These are phyloP conservation scores for Prunus armeniaca DNA, from an alignment of 306 rosid species.

Conservation along the genomic window DNA sequence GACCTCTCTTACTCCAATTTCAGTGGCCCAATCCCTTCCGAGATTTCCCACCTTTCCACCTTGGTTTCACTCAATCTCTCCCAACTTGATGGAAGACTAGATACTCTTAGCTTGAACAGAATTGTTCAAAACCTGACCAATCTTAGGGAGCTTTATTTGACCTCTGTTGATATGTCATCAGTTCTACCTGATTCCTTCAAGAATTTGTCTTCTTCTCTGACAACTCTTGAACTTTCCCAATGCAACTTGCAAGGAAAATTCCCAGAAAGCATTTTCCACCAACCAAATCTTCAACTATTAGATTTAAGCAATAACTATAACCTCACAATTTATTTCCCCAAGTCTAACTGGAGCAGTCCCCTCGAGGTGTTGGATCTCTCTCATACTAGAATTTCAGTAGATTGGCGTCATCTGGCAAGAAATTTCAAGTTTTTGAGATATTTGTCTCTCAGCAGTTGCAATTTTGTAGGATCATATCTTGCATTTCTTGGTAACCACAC, in stretches of 20 bases:
- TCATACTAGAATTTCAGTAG: too few relatives aligned
- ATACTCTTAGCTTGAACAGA: too few relatives aligned
- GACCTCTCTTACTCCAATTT: too few relatives aligned
- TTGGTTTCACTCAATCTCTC: background rate
- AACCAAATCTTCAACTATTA: background rate
- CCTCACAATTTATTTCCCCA: background rate
- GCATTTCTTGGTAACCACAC: background rate
- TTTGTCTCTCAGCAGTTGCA: background rate
- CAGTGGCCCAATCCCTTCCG: too few relatives aligned
- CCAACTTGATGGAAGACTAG: too few relatives aligned
- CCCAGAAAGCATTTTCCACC: background rate
- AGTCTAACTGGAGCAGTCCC: too few relatives aligned
- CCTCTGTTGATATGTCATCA: too few relatives aligned
- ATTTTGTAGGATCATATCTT: background rate
- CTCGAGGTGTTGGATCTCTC: too few relatives aligned
- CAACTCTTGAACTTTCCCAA: fast-evolving
- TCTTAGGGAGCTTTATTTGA: fast-evolving
- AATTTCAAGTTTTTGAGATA: background rate
- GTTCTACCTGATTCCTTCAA: too few relatives aligned
- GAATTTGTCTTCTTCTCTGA: too few relatives aligned
- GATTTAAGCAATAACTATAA: background rate
- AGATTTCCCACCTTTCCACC: background rate
- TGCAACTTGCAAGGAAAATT: background rate
- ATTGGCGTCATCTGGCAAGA: too few relatives aligned
- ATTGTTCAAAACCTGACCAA: too few relatives aligned